Conservation (phyloP, 2,329 filamentous ascomycete genomes). For the Aplosporella prunicola region DNA sequence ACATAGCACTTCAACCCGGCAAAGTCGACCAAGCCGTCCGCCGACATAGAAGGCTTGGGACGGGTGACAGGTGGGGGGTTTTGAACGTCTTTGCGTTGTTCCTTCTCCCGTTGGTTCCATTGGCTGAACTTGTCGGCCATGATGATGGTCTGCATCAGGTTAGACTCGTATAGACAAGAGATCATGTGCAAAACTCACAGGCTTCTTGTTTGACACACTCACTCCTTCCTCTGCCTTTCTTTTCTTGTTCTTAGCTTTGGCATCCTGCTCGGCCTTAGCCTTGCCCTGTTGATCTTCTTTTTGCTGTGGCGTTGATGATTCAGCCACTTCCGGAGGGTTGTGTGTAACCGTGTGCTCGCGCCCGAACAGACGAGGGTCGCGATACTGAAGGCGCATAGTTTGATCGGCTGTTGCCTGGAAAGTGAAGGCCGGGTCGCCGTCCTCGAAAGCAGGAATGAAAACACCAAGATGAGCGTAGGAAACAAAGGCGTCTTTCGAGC, state of each 20-base stretch:
- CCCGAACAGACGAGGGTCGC: constrained; percentile 5
- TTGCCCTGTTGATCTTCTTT: constrained; percentile 1
- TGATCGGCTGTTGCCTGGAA: constrained; percentile 1
- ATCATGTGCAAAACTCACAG: too few species aligned
- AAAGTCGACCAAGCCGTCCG: constrained; percentile 6
- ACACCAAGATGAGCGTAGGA: constrained; percentile 9
- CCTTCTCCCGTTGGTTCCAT: too few species aligned
- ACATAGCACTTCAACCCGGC: constrained; percentile 5
- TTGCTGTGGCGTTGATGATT: not conserved
- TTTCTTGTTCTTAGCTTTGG: constrained; percentile 8
- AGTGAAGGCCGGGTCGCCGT: not conserved
- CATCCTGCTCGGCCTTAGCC: constrained; percentile 1
- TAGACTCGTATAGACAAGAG: too few species aligned
- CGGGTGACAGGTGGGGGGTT: too few species aligned
- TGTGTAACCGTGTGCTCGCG: constrained; percentile 5
- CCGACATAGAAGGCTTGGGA: too few species aligned
- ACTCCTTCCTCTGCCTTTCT: constrained; percentile 8
- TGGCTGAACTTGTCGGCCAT: too few species aligned
- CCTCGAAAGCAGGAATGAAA: constrained; percentile 5
- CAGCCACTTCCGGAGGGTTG: constrained; percentile 1
- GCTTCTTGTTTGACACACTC: too few species aligned
- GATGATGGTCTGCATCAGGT: too few species aligned
- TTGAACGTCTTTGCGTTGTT: too few species aligned
- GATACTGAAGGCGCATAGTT: constrained; percentile 7
- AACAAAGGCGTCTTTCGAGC: constrained; percentile 2